These are phyloP conservation scores for Colletotrichum sp. DNA, from an alignment of 2,329 filamentous ascomycete species.

Conservation along the genomic window DNA sequence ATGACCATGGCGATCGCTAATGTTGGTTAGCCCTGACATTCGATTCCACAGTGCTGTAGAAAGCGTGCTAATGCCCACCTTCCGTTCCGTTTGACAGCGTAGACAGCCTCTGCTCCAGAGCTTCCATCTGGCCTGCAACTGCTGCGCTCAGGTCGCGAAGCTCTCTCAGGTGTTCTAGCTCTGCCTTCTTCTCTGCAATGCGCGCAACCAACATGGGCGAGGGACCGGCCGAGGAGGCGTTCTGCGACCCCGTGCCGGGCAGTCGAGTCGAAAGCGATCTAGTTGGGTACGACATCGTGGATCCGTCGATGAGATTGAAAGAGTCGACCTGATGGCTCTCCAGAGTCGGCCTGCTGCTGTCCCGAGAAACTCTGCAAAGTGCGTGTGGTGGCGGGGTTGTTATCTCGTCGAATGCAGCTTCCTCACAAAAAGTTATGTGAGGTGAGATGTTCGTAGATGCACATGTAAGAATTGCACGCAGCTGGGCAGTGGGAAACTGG, in stretches of 20 bases:
- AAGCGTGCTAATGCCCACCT: conserved; percentile 49
- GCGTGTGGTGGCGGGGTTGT: neutral
- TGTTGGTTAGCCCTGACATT: neutral
- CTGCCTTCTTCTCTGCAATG: conserved; percentile 85
- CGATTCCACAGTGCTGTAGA: neutral
- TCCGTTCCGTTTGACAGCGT: conserved; percentile 84
- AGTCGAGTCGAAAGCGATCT: conserved; percentile 69
- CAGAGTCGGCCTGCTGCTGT: neutral
- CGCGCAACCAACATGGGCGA: conserved; percentile 74
- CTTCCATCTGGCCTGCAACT: conserved; percentile 82
- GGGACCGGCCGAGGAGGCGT: conserved; percentile 57
- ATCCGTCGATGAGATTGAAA: neutral
- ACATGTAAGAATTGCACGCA: conserved; percentile 5
- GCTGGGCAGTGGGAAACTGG: neutral
- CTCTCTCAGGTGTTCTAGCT: conserved; percentile 80
- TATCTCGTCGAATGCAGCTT: neutral
- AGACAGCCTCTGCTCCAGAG: conserved; percentile 76
- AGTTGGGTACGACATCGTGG: conserved; percentile 60
- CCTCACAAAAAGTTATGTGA: neutral
- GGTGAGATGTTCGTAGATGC: neutral
- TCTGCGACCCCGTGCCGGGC: conserved; percentile 62
- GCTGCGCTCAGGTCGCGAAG: conserved; percentile 80
- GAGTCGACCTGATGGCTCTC: neutral
- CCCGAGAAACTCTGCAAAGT: neutral
- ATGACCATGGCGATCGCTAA: conserved; percentile 83